These are phyloP conservation scores for Micractinium sp. DNA, from an alignment of 139 green algal genomes.

Conservation along the genomic window DNA sequence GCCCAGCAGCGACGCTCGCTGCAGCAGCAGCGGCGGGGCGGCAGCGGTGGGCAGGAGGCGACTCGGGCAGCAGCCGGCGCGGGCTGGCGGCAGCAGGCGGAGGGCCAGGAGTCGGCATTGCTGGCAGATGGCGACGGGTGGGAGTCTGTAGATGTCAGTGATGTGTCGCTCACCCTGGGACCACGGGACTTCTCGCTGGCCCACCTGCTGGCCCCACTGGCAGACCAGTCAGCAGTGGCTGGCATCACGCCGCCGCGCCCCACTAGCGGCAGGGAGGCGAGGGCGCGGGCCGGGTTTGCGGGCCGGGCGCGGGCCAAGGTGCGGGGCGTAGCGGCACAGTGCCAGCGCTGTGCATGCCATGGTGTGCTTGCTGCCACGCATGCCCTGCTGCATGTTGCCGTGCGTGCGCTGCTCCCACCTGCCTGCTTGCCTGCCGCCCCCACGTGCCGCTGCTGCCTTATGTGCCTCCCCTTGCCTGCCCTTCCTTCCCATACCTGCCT, in stretches of 20 bases:
- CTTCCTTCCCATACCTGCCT: background rate
- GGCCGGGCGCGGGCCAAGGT: background rate
- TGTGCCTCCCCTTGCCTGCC: background rate
- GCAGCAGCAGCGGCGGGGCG: background rate
- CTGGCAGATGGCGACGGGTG: constrained; percentile 1
- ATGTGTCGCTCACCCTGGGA: background rate
- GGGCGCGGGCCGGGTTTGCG: background rate
- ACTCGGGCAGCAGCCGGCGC: background rate
- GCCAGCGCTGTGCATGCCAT: background rate
- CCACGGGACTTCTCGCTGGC: background rate
- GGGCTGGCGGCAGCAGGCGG: background rate
- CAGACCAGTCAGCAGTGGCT: background rate
- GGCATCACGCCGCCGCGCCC: background rate
- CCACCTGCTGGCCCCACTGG: constrained; percentile 22
- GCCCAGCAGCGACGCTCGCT: background rate
- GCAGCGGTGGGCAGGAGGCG: background rate
- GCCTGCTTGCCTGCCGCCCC: background rate
- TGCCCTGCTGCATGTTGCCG: background rate
- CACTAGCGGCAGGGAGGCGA: background rate
- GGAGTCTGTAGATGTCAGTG: constrained; percentile 25
- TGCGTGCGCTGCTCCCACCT: background rate
- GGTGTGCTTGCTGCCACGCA: no score
- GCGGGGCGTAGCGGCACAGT: background rate
- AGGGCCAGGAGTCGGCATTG: background rate
- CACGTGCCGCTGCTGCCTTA: no score